Percentiles rank a stretch among this genome's conserved stretches.
phyloP scores from a whole-genome alignment of 805 yeast species.

The Yamadazyma endophytica region DNA sequence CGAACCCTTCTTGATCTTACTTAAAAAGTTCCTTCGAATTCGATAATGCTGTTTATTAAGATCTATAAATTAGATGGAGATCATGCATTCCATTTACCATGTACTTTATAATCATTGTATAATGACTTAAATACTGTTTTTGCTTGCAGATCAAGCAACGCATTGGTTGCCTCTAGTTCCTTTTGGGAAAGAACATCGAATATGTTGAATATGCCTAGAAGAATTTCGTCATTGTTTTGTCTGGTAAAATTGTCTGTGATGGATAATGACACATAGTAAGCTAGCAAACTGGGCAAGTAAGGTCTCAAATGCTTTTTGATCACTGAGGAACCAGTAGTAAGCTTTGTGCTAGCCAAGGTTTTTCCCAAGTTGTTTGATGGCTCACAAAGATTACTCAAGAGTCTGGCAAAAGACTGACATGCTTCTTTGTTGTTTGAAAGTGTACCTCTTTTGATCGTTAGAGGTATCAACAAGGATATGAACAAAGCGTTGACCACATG shows the following conservation, averaged over 20 bases:
- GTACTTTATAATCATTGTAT: slow-evolving; percentile 67
- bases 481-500: slow-evolving; percentile 56
- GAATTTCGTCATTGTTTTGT: slow-evolving; percentile 44
- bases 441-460: slow-evolving; percentile 25
- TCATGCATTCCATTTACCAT: slow-evolving; percentile 77
- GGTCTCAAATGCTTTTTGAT: slow-evolving; percentile 61
- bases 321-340: slow-evolving; percentile 45
- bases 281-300: slow-evolving; percentile 55
- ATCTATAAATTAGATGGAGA: not conserved
- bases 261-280: slow-evolving; percentile 54
- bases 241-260: slow-evolving; percentile 47
- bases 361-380: slow-evolving; percentile 46
- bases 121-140: slow-evolving; percentile 62
- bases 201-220: slow-evolving; percentile 54
- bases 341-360: slow-evolving; percentile 14
- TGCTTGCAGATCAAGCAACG: slow-evolving; percentile 65
- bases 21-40: not conserved
- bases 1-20: too few relatives aligned
- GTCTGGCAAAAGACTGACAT: slow-evolving; percentile 47
- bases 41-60: not conserved
- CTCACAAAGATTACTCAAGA: slow-evolving; percentile 68
- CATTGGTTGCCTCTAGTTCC: slow-evolving; percentile 61
- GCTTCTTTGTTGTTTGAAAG: slow-evolving; percentile 1
- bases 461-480: slow-evolving; percentile 45
- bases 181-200: slow-evolving; percentile 66